Conservation (phyloP, 2,329 filamentous ascomycete genomes). For the Tolypocladium guangdongense region DNA sequence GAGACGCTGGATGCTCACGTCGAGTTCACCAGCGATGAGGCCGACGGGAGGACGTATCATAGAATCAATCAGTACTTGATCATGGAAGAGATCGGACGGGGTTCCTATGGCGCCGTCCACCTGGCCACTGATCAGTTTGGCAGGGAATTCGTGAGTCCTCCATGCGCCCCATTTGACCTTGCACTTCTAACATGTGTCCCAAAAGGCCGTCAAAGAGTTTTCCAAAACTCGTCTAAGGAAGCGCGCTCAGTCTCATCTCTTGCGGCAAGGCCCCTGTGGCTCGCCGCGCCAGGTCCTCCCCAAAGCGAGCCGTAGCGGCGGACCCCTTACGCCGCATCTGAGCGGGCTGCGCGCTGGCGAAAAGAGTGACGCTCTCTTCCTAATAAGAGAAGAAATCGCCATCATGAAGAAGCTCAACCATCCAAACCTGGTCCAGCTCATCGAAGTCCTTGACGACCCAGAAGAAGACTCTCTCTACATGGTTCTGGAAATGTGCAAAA, state of each 20-base stretch:
- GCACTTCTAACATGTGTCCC: not conserved
- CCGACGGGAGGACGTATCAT: constrained; percentile 71
- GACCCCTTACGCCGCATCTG: constrained; percentile 15
- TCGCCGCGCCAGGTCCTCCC: constrained; percentile 18
- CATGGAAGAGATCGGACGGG: constrained; percentile 89
- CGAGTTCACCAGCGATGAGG: constrained; percentile 74
- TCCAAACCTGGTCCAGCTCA: constrained; percentile 81
- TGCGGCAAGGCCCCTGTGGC: constrained; percentile 41
- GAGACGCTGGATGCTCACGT: constrained; percentile 88
- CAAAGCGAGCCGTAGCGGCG: constrained; percentile 2
- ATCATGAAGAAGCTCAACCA: constrained; percentile 99
- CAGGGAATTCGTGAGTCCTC: constrained; percentile 69
- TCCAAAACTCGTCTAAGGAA: constrained; percentile 86
- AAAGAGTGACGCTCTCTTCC: constrained; percentile 60
- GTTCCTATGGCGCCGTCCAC: constrained; percentile 91
- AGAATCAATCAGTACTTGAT: constrained; percentile 93
- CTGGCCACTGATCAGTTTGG: constrained; percentile 83
- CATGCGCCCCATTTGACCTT: not conserved
- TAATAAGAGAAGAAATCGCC: constrained; percentile 93
- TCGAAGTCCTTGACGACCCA: constrained; percentile 92
- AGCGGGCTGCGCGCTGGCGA: constrained; percentile 34
- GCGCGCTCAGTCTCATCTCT: constrained; percentile 78
- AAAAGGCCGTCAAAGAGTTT: constrained; percentile 90
- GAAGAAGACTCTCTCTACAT: constrained; percentile 95
- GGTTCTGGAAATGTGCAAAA: constrained; percentile 98